A percentile compares a stretch with the other conserved stretches of the same genome.
phyloP scores from a whole-genome alignment of 768 basidiomycete species.

The Thelephora ganbajun region DNA sequence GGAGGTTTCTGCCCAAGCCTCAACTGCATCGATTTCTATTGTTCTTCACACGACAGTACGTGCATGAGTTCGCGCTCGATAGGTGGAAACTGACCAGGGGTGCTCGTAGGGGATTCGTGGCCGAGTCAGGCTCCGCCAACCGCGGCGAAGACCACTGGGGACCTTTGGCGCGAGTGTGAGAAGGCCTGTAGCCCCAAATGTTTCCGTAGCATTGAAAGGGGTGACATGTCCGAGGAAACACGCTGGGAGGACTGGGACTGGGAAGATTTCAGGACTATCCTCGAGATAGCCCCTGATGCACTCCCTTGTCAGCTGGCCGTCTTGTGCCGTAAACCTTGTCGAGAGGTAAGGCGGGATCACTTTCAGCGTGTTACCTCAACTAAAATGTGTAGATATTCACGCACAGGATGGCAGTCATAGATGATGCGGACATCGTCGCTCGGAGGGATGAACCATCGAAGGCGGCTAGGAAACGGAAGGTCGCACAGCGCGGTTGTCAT shows the following conservation, averaged over 20 bases:
- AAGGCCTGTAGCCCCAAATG: neutral
- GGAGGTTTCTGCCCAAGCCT: conserved; percentile 13
- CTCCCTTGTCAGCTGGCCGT: conserved; percentile 40
- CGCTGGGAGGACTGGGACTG: conserved; percentile 26
- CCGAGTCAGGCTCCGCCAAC: too few species aligned
- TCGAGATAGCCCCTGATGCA: conserved; percentile 29
- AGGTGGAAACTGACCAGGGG: too few species aligned
- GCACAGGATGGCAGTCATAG: too few species aligned
- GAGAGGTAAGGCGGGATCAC: conserved; percentile 26
- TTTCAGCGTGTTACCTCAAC: neutral
- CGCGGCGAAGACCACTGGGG: neutral
- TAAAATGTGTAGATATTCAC: neutral
- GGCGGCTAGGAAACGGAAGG: neutral
- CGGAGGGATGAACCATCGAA: too few species aligned
- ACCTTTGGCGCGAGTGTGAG: neutral
- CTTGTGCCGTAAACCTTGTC: conserved; percentile 44
- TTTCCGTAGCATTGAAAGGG: conserved; percentile 2
- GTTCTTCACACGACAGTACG: conserved; percentile 11
- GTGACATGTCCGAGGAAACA: conserved; percentile 8
- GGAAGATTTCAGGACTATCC: conserved; percentile 24
- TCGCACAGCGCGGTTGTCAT: neutral
- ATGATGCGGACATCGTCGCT: too few species aligned
- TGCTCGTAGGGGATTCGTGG: too few species aligned
- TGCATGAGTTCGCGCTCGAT: too few species aligned
- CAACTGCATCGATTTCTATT: conserved; percentile 11